These are phyloP conservation scores for Neoboletus brunneissimus DNA, from an alignment of 768 basidiomycete genomes.

Conservation along the genomic window DNA sequence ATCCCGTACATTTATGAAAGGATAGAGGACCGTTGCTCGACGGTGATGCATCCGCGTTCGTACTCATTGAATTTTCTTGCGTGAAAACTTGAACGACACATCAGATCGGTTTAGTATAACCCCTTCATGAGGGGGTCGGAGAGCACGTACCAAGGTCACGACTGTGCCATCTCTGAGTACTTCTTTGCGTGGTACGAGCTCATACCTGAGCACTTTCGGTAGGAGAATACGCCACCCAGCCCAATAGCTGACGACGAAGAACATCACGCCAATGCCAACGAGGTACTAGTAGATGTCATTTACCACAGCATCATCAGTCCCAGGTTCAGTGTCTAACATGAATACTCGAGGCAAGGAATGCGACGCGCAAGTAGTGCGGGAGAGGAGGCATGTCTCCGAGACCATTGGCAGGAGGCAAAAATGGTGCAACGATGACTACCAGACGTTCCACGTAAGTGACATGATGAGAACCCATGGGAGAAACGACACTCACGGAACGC, in stretches of 20 bases:
- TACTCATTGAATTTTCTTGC: conserved; percentile 5
- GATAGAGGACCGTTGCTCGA: not conserved
- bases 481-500: conserved; percentile 43
- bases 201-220: conserved; percentile 48
- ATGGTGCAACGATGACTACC: conserved; percentile 54
- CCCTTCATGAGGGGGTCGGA: too few relatives aligned
- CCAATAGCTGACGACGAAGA: conserved; percentile 50
- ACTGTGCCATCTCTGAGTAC: conserved; percentile 50
- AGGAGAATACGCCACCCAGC: conserved; percentile 49
- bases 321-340: not conserved
- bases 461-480: not conserved
- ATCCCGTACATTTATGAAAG: not conserved
- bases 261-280: conserved; percentile 49
- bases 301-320: not conserved
- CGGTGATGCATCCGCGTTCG: not conserved
- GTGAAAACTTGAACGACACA: conserved; percentile 10
- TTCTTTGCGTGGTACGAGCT: conserved; percentile 47
- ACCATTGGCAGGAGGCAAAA: conserved; percentile 50
- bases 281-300: conserved; percentile 45
- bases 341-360: conserved; percentile 19
- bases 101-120: not conserved
- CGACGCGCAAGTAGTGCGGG: conserved; percentile 50
- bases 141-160: conserved; percentile 44
- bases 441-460: not conserved
- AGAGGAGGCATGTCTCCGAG: conserved; percentile 59